Evolutionary conservation across 257 asterid species (phyloP).

Genomic region (Solanum bulbocastanum): DNA sequence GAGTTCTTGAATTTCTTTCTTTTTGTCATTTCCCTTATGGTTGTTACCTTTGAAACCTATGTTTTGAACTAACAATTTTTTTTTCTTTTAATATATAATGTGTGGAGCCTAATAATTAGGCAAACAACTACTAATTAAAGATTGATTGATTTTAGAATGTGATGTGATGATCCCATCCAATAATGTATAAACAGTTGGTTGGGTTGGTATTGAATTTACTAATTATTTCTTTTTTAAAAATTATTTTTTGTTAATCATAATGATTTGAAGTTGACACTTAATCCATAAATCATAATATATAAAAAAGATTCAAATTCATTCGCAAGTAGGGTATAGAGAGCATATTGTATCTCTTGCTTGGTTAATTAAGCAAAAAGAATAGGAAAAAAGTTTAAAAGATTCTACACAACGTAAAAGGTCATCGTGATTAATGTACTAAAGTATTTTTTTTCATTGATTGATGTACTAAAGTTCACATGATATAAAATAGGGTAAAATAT

Average conservation of each 20-base stretch:
- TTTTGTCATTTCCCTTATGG: not conserved
- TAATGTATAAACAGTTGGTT: not conserved
- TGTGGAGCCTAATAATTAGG: conserved; percentile 28
- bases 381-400: not conserved
- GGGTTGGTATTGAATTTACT: not conserved
- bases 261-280: not conserved
- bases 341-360: not conserved
- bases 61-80: not conserved
- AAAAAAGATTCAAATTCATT: not conserved
- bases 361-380: not conserved
- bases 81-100: not conserved
- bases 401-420: not conserved
- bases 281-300: not conserved
- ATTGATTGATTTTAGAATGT: not conserved
- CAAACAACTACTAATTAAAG: conserved; percentile 4
- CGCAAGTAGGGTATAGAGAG: not conserved
- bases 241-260: not conserved
- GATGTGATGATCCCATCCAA: conserved; percentile 1
- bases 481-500: not conserved
- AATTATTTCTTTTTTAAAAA: not conserved
- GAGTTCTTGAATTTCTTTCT: not conserved
- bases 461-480: not conserved
- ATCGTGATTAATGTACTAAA: not conserved
- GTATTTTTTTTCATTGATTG: not conserved
- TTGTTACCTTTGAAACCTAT: not conserved